Evolutionary conservation across 176 grass and related monocot species (phyloP), one percentile per base, ranked within the genome.

Genomic region (Juncus inflexus): DNA sequence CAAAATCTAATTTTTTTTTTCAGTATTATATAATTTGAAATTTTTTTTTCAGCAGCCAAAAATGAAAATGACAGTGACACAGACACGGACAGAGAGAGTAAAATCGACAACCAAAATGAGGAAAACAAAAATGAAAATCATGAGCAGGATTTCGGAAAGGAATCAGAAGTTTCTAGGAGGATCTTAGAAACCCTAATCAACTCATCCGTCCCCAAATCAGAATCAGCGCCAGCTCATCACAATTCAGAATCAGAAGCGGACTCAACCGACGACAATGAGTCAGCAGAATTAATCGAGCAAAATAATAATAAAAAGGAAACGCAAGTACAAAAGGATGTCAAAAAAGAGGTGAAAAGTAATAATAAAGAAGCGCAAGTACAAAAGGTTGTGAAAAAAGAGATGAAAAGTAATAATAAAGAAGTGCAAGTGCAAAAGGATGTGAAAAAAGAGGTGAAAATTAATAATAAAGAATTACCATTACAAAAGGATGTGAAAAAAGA

Each of bases 151-250:
- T 97, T 91, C 60, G 35, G 54, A 55, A 47, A 37, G 9, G 94
- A 97, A 77, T 82, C 75, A 52, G 82, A 97, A 79, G 79, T 89
- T 75, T 80, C 80, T 58, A 97, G 63, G 84, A 91, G 75, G 74
- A 67, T 97, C 60, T 76, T 97, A 55, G 94, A 89, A 66, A 86
- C 72, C 71, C 81, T 97, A 76, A 86, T 97, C 12, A 86, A 82
- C 45, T 84, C 94, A 65, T 86, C 87, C 1, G 56, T 67, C 14
- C 72, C 35, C 60, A n/a, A 65, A 35, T 72, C 85, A 62, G 88
- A 89, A 73, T 43, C 77, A 74, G 65, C 81, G 56, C n/a, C 77
- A 74, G 65, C 81, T 62, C n/a, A 62, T 70, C 63, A 61, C 54
- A 52, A 12, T 71, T 12, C 38, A 59, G 54, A 58, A 37, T 58